Evolutionary conservation across 1,284 basidiomycete genomes (phyloP).

Genomic region (Microstroma glucosiphilum): DNA sequence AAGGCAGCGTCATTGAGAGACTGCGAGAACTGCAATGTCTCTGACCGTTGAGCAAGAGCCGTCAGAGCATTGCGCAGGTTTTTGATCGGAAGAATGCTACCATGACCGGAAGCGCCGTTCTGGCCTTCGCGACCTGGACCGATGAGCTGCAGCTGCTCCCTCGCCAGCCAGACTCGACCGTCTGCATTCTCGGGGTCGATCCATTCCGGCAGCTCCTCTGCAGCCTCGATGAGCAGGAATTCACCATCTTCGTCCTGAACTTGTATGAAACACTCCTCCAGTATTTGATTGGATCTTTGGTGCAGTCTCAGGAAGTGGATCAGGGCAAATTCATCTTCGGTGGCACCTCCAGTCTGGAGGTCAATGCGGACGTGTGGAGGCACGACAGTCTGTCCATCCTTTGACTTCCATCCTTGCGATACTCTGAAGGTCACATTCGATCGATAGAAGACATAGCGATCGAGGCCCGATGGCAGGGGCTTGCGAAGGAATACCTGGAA

Average conservation of each 20-base stretch:
- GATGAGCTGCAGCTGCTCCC: constrained; percentile 74
- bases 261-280: constrained; percentile 15
- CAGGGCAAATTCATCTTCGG: constrained; percentile 2
- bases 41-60: background rate
- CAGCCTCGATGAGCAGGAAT: constrained; percentile 92
- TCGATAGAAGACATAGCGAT: background rate
- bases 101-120: constrained; percentile 50
- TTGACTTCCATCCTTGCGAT: background rate
- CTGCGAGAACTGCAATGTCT: constrained; percentile 58
- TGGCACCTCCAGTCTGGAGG: constrained; percentile 5
- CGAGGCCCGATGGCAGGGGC: background rate
- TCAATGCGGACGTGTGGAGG: background rate
- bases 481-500: background rate
- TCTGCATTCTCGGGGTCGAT: constrained; percentile 80
- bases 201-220: constrained; percentile 82
- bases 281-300: background rate
- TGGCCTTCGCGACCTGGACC: constrained; percentile 61
- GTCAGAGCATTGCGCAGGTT: background rate
- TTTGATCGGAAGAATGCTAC: background rate
- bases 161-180: constrained; percentile 88
- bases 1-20: constrained; percentile 25
- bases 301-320: background rate
- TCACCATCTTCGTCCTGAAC: constrained; percentile 88
- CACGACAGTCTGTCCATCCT: background rate
- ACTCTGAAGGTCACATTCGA: background rate